Percentiles rank a stretch among this genome's conserved stretches.
Evolutionary conservation across 768 basidiomycete genomes (phyloP).

Genomic region (Tylopilus subfusipes): DNA sequence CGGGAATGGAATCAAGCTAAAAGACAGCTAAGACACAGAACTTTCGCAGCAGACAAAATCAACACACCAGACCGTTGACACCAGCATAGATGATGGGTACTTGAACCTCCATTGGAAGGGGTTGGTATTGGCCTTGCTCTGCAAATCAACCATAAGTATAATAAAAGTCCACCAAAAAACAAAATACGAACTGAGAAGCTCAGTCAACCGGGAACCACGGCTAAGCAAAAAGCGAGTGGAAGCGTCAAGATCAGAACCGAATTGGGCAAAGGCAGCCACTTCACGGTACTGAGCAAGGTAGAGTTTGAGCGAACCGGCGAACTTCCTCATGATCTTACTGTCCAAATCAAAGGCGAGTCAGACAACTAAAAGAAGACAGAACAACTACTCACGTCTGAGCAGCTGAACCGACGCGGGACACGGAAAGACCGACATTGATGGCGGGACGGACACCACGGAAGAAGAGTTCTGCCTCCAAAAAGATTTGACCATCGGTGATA

Average conservation of each 20-base stretch:
- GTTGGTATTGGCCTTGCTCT: slow-evolving; percentile 99
- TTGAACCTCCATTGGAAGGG: slow-evolving; percentile 91
- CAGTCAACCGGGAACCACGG: slow-evolving; percentile 97
- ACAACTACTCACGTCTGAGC: slow-evolving; percentile 85
- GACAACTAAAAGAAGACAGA: background rate
- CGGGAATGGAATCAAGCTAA: slow-evolving; percentile 91
- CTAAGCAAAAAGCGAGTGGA: slow-evolving; percentile 97
- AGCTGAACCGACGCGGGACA: slow-evolving; percentile 99
- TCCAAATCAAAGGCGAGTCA: slow-evolving; percentile 3
- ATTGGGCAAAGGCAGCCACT: slow-evolving; percentile 98
- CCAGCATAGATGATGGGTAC: slow-evolving; percentile 99
- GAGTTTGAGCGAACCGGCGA: slow-evolving; percentile 98
- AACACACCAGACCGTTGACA: slow-evolving; percentile 93
- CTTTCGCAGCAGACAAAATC: background rate
- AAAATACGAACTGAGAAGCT: slow-evolving; percentile 71
- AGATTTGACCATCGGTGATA: slow-evolving; percentile 99
- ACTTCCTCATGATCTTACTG: slow-evolving; percentile 99
- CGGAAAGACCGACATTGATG: slow-evolving; percentile 99
- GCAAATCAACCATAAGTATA: slow-evolving; percentile 19
- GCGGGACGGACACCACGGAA: slow-evolving; percentile 99
- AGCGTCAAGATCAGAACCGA: slow-evolving; percentile 99
- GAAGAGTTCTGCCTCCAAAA: slow-evolving; percentile 99
- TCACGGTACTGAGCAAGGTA: slow-evolving; percentile 99
- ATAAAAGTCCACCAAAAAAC: background rate
- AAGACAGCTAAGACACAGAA: background rate